phyloP scores from a whole-genome alignment of 805 yeast genomes.

The Kregervanrija pseudodelftensis region DNA sequence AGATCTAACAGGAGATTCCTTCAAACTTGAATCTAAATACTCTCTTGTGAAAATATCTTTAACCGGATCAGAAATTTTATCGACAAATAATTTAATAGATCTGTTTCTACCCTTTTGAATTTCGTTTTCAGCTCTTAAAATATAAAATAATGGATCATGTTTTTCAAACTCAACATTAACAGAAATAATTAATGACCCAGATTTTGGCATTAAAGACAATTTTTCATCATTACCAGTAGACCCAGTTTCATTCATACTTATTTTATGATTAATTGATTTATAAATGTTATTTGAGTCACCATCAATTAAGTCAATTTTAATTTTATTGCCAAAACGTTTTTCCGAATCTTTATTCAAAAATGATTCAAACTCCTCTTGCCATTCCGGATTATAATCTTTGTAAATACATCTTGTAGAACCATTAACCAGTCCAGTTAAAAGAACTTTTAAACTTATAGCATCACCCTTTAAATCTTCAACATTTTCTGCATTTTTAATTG shows the following conservation, averaged over 20 bases:
- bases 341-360: slow-evolving; percentile 7
- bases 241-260: slow-evolving; percentile 5
- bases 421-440: slow-evolving; percentile 16
- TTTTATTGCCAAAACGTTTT: background rate
- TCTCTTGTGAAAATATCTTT: slow-evolving; percentile 33
- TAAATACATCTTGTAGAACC: slow-evolving; percentile 56
- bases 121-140: slow-evolving; percentile 69
- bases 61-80: slow-evolving; percentile 62
- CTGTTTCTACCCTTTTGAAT: slow-evolving; percentile 59
- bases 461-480: slow-evolving; percentile 25
- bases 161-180: slow-evolving; percentile 75
- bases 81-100: slow-evolving; percentile 62
- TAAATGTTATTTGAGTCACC: slow-evolving; percentile 9
- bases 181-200: slow-evolving; percentile 58
- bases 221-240: slow-evolving; percentile 13
- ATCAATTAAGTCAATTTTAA: slow-evolving; percentile 16
- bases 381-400: slow-evolving; percentile 61
- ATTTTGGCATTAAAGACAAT: slow-evolving; percentile 20
- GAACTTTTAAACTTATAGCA: slow-evolving; percentile 22
- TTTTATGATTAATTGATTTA: slow-evolving; percentile 7
- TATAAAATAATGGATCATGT: slow-evolving; percentile 70
- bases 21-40: slow-evolving; percentile 19
- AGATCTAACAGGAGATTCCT: slow-evolving; percentile 14
- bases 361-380: slow-evolving; percentile 81
- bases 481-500: slow-evolving; percentile 23